Evolutionary conservation across 2,329 filamentous ascomycete species (phyloP), one percentile per base, ranked within the genome.

Genomic region (Thielaviopsis ethacetica): DNA sequence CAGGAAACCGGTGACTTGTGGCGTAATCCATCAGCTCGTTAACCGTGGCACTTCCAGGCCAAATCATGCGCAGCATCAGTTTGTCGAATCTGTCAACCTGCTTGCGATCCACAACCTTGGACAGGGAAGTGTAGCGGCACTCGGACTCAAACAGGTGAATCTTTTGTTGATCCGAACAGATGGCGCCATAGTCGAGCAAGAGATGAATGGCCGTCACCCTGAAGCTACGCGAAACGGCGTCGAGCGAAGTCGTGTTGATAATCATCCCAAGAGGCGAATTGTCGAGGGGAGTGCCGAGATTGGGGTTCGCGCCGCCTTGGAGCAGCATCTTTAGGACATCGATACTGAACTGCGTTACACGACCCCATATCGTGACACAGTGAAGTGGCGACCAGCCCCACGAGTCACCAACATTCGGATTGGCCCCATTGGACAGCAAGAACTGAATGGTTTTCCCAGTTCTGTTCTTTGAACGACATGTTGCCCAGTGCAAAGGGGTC

Each of bases 401-500:
- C 5, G 38, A 41, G 15, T 41, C 38, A 3, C 10, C 38, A 4
- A 41, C 15, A 10, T 58, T 61, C 17, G 59, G 52, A 27, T 55
- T 26, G 17, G 56, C 56, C n/a, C 59, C 44, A 51, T 55, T 44
- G 26, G n/a, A 19, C 12, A 61, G 51, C n/a, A 61, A 22, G 27
- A 44, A 58, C n/a, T 53, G 51, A 27, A 61, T 50, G 2, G 59
- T 61, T 19, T 50, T 52, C 17, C 44, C 34, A 15, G 59, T 61
- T n/a, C 44, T 52, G 30, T 53, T 52, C 15, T 26, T 30, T 5
- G 56, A 58, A 27, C 56, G 56, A 53, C 52, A 50, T 27, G 34
- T 49, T 27, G 59, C 59, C 44, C 47, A 61, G 19, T 58, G 56
- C 22, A 61, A 34, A 6, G 59, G 59, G 9, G 59, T 61, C 44